phyloP scores from a whole-genome alignment of 2,329 filamentous ascomycete species.

The Pseudogymnoascus verrucosus region DNA sequence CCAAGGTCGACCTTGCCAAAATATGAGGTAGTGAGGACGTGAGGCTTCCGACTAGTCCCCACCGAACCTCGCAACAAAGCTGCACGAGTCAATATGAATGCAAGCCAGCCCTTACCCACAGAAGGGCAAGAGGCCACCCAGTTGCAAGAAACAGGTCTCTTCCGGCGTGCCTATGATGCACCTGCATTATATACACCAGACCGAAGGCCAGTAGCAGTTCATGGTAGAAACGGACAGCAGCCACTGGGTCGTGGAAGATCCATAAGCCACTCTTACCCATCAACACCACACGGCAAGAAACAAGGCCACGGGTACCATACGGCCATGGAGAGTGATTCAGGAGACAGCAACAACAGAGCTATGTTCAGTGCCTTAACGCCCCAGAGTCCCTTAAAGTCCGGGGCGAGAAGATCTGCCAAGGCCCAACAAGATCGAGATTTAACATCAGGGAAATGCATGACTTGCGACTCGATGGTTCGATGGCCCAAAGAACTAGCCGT shows the following conservation, averaged over 20 bases:
- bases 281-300: constrained; percentile 57
- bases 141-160: neutral
- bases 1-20: neutral
- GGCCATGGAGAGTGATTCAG: constrained; percentile 35
- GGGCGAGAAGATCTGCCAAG: constrained; percentile 27
- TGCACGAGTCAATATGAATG: neutral
- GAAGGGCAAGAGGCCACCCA: neutral
- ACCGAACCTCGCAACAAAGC: neutral
- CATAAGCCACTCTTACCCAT: constrained; percentile 73
- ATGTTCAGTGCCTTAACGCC: constrained; percentile 12
- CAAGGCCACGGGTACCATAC: constrained; percentile 35
- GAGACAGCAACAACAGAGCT: constrained; percentile 36
- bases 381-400: constrained; percentile 11
- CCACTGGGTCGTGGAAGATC: constrained; percentile 36
- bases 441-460: constrained; percentile 70
- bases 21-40: neutral
- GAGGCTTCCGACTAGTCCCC: neutral
- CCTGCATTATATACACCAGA: neutral
- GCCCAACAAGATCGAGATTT: constrained; percentile 47
- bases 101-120: neutral
- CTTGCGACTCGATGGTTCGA: constrained; percentile 70
- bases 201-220: neutral
- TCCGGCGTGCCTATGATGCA: neutral
- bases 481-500: constrained; percentile 67
- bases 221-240: constrained; percentile 10